Conservation (phyloP, 1,284 basidiomycete species). For the Boletus subluridellus region DNA sequence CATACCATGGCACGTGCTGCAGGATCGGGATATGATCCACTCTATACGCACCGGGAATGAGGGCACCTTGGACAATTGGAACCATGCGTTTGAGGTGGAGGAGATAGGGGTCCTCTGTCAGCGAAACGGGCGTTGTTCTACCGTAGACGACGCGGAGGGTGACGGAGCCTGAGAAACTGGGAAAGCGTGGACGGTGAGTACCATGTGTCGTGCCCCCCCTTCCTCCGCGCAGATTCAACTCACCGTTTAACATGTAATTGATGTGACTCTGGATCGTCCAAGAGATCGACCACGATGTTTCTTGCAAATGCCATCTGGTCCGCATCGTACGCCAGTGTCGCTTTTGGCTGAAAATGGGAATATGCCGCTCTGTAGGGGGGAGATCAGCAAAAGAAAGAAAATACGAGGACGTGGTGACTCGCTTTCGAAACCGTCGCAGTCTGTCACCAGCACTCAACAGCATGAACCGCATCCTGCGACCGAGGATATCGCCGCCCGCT, state of each 20-base stretch:
- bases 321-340: slow-evolving; percentile 34
- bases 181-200: slow-evolving; percentile 15
- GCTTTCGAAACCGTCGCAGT: slow-evolving; percentile 27
- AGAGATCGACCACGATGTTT: slow-evolving; percentile 39
- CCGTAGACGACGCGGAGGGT: slow-evolving; percentile 68
- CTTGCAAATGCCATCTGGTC: slow-evolving; percentile 38
- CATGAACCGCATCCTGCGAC: slow-evolving; percentile 30
- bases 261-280: slow-evolving; percentile 37
- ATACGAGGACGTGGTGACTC: not conserved
- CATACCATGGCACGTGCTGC: slow-evolving; percentile 55
- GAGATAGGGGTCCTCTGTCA: slow-evolving; percentile 51
- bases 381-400: not conserved
- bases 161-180: slow-evolving; percentile 60
- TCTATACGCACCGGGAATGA: slow-evolving; percentile 54
- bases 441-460: slow-evolving; percentile 23
- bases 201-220: too few species aligned
- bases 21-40: slow-evolving; percentile 60
- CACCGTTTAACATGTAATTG: slow-evolving; percentile 29
- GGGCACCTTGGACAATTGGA: slow-evolving; percentile 44
- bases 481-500: slow-evolving; percentile 47
- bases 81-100: slow-evolving; percentile 29
- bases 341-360: slow-evolving; percentile 38
- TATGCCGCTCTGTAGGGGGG: slow-evolving; percentile 35
- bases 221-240: not conserved
- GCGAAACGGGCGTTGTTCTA: slow-evolving; percentile 43